Conservation (phyloP, 2,329 filamentous ascomycete genomes). For the Calonectria pseudoturangicola region DNA sequence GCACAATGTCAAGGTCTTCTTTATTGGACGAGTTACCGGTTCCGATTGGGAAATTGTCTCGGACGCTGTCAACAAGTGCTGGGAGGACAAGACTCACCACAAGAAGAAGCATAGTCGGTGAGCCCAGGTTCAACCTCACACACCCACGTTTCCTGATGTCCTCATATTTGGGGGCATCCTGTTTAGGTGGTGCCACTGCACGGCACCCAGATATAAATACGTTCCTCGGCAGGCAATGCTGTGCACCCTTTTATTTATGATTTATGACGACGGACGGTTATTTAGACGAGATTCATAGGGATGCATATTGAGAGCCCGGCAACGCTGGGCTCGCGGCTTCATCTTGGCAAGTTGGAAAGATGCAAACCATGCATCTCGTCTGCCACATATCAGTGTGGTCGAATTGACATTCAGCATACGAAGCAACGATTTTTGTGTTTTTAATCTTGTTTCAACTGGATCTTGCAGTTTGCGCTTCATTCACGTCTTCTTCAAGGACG, state of each 20-base stretch:
- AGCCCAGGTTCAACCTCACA: slow-evolving; percentile 40
- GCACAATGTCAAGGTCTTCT: slow-evolving; percentile 75
- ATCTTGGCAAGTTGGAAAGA: slow-evolving; percentile 12
- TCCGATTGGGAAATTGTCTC: slow-evolving; percentile 64
- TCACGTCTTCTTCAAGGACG: slow-evolving; percentile 26
- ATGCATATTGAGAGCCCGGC: slow-evolving; percentile 7
- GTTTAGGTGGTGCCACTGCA: slow-evolving; percentile 44
- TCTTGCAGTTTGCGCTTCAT: slow-evolving; percentile 30
- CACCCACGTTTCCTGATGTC: slow-evolving; percentile 53
- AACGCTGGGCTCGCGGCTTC: slow-evolving; percentile 20
- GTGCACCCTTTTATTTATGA: slow-evolving; percentile 46
- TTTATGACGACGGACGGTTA: slow-evolving; percentile 41
- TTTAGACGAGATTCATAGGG: slow-evolving; percentile 26
- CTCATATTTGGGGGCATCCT: slow-evolving; percentile 42
- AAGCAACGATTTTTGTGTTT: slow-evolving; percentile 31
- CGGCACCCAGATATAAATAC: slow-evolving; percentile 56
- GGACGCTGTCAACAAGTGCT: slow-evolving; percentile 69
- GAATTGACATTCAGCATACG: slow-evolving; percentile 31
- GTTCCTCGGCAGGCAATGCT: slow-evolving; percentile 52
- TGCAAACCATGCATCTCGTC: slow-evolving; percentile 23
- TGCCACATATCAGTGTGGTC: slow-evolving; percentile 20
- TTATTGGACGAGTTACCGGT: slow-evolving; percentile 69
- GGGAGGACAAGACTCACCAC: slow-evolving; percentile 66
- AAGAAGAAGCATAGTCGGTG: slow-evolving; percentile 53
- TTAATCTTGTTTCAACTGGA: slow-evolving; percentile 33